These are phyloP conservation scores for Termitomyces heimii DNA, from an alignment of 768 basidiomycete genomes.

Conservation along the genomic window DNA sequence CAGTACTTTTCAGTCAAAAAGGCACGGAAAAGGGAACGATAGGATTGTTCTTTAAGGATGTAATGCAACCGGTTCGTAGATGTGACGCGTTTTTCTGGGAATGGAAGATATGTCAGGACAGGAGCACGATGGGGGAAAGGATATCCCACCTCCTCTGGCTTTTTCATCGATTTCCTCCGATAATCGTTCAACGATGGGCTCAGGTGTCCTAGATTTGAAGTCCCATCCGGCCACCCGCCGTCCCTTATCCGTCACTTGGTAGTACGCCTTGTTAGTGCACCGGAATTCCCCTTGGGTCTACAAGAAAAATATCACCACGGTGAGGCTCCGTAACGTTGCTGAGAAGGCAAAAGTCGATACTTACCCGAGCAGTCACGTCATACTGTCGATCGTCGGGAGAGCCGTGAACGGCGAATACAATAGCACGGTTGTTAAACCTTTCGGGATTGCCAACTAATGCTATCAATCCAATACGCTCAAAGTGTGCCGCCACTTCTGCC, in stretches of 20 bases:
- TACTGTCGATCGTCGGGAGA: background rate
- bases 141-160: background rate
- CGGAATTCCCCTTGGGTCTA: conserved; percentile 12
- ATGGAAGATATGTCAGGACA: background rate
- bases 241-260: conserved; percentile 11
- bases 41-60: conserved; percentile 9
- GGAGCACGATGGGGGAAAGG: background rate
- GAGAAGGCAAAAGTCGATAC: background rate
- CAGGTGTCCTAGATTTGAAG: background rate
- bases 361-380: background rate
- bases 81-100: background rate
- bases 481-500: conserved; percentile 73
- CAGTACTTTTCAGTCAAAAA: conserved; percentile 10
- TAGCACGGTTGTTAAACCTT: conserved; percentile 50
- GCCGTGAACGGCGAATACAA: conserved; percentile 51
- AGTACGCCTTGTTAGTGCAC: conserved; percentile 9
- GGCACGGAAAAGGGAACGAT: conserved; percentile 7
- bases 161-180: conserved; percentile 6
- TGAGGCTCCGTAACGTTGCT: background rate
- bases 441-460: conserved; percentile 58
- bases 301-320: background rate
- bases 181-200: background rate
- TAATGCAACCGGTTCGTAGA: conserved; percentile 1
- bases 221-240: conserved; percentile 10
- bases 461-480: conserved; percentile 69